phyloP scores from a whole-genome alignment of 2,329 filamentous ascomycete genomes.

The Sarocladium oryzae region DNA sequence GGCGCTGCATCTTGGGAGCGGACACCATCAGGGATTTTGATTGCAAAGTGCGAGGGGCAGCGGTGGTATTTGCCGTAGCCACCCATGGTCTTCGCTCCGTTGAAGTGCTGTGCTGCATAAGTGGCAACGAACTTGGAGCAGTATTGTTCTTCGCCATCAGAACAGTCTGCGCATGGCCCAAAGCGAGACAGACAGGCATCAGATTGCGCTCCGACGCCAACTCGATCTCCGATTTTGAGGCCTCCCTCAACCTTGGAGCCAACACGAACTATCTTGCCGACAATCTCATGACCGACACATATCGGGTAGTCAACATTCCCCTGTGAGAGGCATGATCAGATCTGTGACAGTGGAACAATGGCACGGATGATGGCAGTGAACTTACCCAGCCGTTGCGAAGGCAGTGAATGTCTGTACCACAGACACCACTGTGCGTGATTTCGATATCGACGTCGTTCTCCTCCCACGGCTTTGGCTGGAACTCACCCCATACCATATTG shows the following conservation, averaged over 20 bases:
- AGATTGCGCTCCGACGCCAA: conserved; percentile 56
- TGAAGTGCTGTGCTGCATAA: conserved; percentile 26
- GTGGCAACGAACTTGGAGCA: conserved; percentile 41
- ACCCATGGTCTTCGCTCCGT: conserved; percentile 27
- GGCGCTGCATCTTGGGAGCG: conserved; percentile 43
- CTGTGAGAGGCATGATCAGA: not conserved
- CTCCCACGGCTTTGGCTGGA: conserved; percentile 55
- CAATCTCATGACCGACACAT: conserved; percentile 60
- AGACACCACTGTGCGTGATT: conserved; percentile 59
- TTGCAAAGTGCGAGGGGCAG: conserved; percentile 37
- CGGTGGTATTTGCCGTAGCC: conserved; percentile 35
- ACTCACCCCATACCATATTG: conserved; percentile 47
- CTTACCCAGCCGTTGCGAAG: conserved; percentile 42
- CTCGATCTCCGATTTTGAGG: conserved; percentile 56
- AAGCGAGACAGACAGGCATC: conserved; percentile 38
- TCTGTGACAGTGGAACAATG: not conserved
- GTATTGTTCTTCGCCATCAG: conserved; percentile 33
- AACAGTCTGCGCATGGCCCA: conserved; percentile 36
- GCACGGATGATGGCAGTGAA: conserved; percentile 7
- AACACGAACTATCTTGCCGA: conserved; percentile 50
- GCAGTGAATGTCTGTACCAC: conserved; percentile 53
- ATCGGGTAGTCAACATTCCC: conserved; percentile 29
- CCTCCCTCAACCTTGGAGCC: conserved; percentile 38
- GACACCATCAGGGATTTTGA: conserved; percentile 39
- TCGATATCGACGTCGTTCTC: conserved; percentile 59